Conservation (phyloP, 2,329 filamentous ascomycete genomes). For the Immersiporthe knoxdaviesiana region DNA sequence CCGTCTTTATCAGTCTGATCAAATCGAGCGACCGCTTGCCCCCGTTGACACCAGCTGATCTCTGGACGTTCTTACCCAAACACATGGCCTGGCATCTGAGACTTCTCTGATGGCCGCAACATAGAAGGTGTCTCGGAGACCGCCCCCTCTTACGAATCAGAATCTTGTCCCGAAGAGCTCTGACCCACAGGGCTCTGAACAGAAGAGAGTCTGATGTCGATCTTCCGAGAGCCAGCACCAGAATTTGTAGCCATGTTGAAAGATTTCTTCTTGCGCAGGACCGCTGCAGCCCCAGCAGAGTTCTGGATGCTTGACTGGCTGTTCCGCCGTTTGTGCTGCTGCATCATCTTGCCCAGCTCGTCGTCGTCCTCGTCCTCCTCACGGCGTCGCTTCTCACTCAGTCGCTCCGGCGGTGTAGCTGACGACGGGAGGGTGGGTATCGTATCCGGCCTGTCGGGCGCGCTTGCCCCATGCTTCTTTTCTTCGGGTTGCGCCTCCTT, state of each 20-base stretch:
- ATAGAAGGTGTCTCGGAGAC: background rate
- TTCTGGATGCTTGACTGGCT: slow-evolving; percentile 55
- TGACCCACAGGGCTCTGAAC: slow-evolving; percentile 43
- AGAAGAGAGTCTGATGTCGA: slow-evolving; percentile 60
- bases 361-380: slow-evolving; percentile 96
- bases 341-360: slow-evolving; percentile 80
- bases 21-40: background rate
- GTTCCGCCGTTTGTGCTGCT: slow-evolving; percentile 63
- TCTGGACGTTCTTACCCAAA: background rate
- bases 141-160: slow-evolving; percentile 44
- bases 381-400: slow-evolving; percentile 86
- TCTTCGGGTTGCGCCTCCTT: slow-evolving; percentile 31
- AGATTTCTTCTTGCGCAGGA: slow-evolving; percentile 51
- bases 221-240: slow-evolving; percentile 53
- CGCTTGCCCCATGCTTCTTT: slow-evolving; percentile 32
- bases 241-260: slow-evolving; percentile 46
- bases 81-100: background rate
- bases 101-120: background rate
- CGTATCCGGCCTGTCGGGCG: slow-evolving; percentile 41
- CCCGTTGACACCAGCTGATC: background rate
- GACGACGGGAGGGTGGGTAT: slow-evolving; percentile 41
- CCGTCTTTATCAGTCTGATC: background rate
- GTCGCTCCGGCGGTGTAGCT: slow-evolving; percentile 73
- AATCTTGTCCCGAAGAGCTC: slow-evolving; percentile 43
- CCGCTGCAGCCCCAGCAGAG: slow-evolving; percentile 41